Conservation (phyloP, 495 filamentous ascomycete genomes). For the Xylona heveae region DNA sequence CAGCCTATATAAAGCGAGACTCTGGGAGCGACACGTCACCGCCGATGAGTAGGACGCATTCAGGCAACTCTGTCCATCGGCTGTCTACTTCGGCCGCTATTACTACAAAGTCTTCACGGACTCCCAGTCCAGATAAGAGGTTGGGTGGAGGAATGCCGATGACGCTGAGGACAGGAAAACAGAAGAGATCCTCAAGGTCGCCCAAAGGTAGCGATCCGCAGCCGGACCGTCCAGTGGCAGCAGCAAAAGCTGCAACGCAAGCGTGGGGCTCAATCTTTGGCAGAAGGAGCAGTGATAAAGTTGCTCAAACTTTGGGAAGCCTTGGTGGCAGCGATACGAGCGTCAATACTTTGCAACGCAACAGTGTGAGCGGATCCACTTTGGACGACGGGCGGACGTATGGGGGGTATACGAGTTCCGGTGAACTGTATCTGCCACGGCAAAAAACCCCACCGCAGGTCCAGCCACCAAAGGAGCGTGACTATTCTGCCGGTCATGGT, state of each 20-base stretch:
- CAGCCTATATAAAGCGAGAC: slow-evolving; percentile 26
- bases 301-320: slow-evolving; percentile 9
- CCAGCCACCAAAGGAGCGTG: too few species aligned
- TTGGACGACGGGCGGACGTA: too few species aligned
- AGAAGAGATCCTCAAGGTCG: slow-evolving; percentile 35
- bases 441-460: too few species aligned
- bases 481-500: too few species aligned
- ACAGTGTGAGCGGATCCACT: slow-evolving; percentile 8
- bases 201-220: slow-evolving; percentile 9
- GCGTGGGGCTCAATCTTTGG: slow-evolving; percentile 53
- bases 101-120: slow-evolving; percentile 32
- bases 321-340: slow-evolving; percentile 7
- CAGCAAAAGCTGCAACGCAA: slow-evolving; percentile 70
- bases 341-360: slow-evolving; percentile 7
- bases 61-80: too few species aligned
- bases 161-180: slow-evolving; percentile 45
- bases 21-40: slow-evolving; percentile 22
- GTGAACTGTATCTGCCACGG: too few species aligned
- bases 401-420: too few species aligned
- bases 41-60: too few species aligned
- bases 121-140: slow-evolving; percentile 63
- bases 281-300: slow-evolving; percentile 11
- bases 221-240: slow-evolving; percentile 23
- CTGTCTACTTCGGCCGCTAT: too few species aligned
- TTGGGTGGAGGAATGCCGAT: slow-evolving; percentile 66